phyloP scores from a whole-genome alignment of 441 rosid species.

The Pelargonium myrrhifolium region DNA sequence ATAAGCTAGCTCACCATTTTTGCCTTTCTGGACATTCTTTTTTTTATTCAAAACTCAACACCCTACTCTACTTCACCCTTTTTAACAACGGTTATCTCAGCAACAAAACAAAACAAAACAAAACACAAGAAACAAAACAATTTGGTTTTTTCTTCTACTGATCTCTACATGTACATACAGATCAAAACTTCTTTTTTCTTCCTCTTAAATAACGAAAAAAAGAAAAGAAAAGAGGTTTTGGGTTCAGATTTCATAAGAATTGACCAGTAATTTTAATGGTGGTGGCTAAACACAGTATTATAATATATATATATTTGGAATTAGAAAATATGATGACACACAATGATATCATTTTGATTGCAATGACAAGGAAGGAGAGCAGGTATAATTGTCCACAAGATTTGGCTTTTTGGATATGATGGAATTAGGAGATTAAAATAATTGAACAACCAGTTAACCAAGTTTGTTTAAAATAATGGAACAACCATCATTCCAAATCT shows the following conservation, averaged over 20 bases:
- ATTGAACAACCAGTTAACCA: neutral
- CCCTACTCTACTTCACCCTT: neutral
- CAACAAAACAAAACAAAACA: too few relatives aligned
- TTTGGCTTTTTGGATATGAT: slow-evolving; percentile 1
- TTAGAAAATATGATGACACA: neutral
- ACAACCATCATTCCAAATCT: neutral
- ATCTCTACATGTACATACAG: neutral
- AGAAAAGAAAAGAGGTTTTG: too few relatives aligned
- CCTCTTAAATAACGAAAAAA: too few relatives aligned
- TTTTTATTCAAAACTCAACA: neutral
- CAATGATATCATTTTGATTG: too few relatives aligned
- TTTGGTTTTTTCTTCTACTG: too few relatives aligned
- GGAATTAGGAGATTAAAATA: neutral
- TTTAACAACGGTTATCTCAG: neutral
- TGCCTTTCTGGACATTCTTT: neutral
- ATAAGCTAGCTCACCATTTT: slow-evolving; percentile 1
- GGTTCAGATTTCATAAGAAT: neutral
- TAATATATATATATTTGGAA: neutral
- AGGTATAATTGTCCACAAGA: neutral
- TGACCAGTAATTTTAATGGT: neutral
- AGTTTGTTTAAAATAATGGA: neutral
- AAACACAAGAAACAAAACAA: too few relatives aligned
- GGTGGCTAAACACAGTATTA: too few relatives aligned
- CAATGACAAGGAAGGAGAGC: neutral
- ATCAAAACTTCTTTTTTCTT: neutral